A percentile compares a stretch with the other conserved stretches of the same genome.
phyloP scores from a whole-genome alignment of 2,329 filamentous ascomycete species.

The Aspergillus sojae region DNA sequence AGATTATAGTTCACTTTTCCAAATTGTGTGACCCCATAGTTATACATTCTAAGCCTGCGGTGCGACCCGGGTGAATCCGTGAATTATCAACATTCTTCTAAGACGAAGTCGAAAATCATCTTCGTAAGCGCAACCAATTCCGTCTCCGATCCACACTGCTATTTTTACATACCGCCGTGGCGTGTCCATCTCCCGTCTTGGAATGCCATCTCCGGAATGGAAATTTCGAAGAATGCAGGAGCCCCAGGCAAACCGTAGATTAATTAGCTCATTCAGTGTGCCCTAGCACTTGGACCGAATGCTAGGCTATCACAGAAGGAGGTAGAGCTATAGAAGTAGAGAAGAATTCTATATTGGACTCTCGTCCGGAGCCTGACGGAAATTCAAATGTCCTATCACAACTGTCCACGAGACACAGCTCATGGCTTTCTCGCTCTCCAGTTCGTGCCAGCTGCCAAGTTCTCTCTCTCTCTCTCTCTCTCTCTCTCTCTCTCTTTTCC shows the following conservation, averaged over 20 bases:
- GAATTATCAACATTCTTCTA: neutral
- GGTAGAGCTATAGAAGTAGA: neutral
- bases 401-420: neutral
- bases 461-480: neutral
- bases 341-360: conserved; percentile 4
- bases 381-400: conserved; percentile 1
- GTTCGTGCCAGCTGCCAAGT: neutral
- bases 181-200: conserved; percentile 5
- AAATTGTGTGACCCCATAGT: neutral
- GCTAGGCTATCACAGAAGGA: neutral
- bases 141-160: conserved; percentile 3
- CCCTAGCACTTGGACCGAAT: neutral
- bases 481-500: neutral
- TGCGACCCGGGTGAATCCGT: neutral
- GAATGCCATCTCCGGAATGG: neutral
- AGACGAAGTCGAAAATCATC: neutral
- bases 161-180: conserved; percentile 5
- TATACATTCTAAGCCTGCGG: neutral
- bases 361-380: neutral
- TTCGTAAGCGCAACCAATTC: neutral
- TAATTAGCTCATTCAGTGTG: neutral
- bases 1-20: neutral
- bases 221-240: conserved; percentile 4
- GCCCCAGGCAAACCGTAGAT: neutral
- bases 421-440: neutral